Percentiles rank a stretch among this genome's conserved stretches.
Evolutionary conservation across 257 asterid species (phyloP).

Genomic region (Fraxinus excelsior): DNA sequence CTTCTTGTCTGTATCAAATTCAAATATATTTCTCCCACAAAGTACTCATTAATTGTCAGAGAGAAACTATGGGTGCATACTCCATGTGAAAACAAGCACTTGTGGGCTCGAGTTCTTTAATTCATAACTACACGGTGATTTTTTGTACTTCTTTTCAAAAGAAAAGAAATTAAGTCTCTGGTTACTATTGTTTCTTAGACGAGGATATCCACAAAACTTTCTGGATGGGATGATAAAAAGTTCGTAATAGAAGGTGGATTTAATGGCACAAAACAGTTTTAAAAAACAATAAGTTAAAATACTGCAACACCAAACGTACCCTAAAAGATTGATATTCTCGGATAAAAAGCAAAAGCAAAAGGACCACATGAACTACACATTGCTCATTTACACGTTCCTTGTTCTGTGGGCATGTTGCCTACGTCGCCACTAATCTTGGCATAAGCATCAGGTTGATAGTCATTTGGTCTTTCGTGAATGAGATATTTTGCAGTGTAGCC

Average conservation of each 20-base stretch:
- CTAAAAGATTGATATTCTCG: neutral
- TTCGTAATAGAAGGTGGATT: neutral
- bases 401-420: neutral
- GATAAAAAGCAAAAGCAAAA: neutral
- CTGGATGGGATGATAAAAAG: neutral
- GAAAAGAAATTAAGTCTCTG: too few relatives aligned
- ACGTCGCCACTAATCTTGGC: neutral
- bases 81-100: neutral
- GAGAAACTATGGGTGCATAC: neutral
- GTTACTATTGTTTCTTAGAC: too few relatives aligned
- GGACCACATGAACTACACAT: neutral
- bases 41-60: too few relatives aligned
- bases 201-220: too few relatives aligned
- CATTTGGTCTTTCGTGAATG: neutral
- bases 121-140: too few relatives aligned
- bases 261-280: neutral
- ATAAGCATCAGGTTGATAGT: neutral
- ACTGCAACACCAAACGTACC: neutral
- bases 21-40: too few relatives aligned
- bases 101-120: neutral
- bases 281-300: too few relatives aligned
- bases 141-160: too few relatives aligned
- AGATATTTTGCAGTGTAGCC: neutral
- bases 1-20: too few relatives aligned
- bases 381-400: neutral